Percentiles rank a stretch among this genome's conserved stretches.
Conservation (phyloP, 768 basidiomycete genomes). For the Boletus pseudo-olivaceus region DNA sequence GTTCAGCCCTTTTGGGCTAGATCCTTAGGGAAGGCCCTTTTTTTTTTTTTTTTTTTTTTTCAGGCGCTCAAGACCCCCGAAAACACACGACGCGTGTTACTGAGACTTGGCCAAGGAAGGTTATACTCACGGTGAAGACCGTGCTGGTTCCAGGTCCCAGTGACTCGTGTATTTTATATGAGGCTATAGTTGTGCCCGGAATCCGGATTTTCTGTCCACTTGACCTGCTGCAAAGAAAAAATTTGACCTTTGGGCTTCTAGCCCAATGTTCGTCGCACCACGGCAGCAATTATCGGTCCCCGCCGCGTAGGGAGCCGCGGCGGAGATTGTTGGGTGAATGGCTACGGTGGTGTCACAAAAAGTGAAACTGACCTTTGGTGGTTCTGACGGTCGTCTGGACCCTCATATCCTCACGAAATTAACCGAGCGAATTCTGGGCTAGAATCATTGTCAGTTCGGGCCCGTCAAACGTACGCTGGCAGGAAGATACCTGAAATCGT, state of each 20-base stretch:
- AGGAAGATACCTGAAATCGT: background rate
- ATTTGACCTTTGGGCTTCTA: constrained; percentile 11
- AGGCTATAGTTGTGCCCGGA: constrained; percentile 18
- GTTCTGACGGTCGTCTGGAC: constrained; percentile 1
- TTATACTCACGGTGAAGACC: constrained; percentile 28
- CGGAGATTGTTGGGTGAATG: constrained; percentile 30
- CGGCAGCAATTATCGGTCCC: constrained; percentile 6
- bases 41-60: constrained; percentile 31
- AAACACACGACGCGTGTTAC: constrained; percentile 28
- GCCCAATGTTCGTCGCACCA: constrained; percentile 6
- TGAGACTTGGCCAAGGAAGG: constrained; percentile 26
- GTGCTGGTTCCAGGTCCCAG: constrained; percentile 10
- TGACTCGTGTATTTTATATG: constrained; percentile 19
- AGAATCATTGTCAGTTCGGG: constrained; percentile 15
- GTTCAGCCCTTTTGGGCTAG: constrained; percentile 48
- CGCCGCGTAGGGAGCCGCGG: constrained; percentile 18
- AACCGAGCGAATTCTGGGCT: background rate
- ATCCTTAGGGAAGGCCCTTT: constrained; percentile 14
- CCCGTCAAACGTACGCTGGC: constrained; percentile 13
- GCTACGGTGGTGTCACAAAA: constrained; percentile 3
- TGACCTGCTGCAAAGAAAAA: constrained; percentile 14
- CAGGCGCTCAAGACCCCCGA: constrained; percentile 26
- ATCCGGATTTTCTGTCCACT: constrained; percentile 7
- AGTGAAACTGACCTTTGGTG: constrained; percentile 6
- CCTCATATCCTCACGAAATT: constrained; percentile 10